These are phyloP conservation scores for Malus sieversii DNA, from an alignment of 306 rosid species.

Conservation along the genomic window DNA sequence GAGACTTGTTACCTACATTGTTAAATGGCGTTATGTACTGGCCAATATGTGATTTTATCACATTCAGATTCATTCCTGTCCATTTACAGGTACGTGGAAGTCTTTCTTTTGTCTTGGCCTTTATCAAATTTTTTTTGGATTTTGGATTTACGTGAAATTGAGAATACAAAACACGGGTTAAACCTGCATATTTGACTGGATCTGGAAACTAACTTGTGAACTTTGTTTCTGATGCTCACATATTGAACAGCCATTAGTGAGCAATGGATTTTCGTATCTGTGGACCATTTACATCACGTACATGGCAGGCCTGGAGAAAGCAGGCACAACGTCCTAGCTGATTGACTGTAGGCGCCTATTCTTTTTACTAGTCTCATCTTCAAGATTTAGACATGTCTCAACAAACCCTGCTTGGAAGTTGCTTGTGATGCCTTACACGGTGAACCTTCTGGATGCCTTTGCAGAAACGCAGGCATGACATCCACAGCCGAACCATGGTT, in stretches of 20 bases:
- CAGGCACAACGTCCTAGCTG: constrained; percentile 25
- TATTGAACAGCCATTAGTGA: constrained; percentile 71
- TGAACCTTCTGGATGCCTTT: background rate
- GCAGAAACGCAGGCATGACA: constrained; percentile 11
- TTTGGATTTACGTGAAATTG: background rate
- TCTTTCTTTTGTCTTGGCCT: background rate
- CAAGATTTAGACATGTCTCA: background rate
- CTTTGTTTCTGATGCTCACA: constrained; percentile 10
- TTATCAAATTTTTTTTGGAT: background rate
- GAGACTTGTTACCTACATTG: constrained; percentile 74
- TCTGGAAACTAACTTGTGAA: background rate
- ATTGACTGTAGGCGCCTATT: constrained; percentile 5
- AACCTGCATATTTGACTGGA: background rate
- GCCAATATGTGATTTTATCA: constrained; percentile 88
- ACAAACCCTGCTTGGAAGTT: constrained; percentile 15
- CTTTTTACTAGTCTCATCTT: background rate
- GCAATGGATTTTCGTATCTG: constrained; percentile 86
- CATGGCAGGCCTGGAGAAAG: constrained; percentile 83
- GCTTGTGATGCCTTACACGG: background rate
- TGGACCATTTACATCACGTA: constrained; percentile 93
- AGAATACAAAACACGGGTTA: background rate
- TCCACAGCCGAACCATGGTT: constrained; percentile 2
- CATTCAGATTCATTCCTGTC: constrained; percentile 79
- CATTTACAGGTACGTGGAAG: constrained; percentile 72
- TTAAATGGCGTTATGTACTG: constrained; percentile 74